Evolutionary conservation across 2,329 filamentous ascomycete species (phyloP).

Genomic region (Verticillium isaacii): DNA sequence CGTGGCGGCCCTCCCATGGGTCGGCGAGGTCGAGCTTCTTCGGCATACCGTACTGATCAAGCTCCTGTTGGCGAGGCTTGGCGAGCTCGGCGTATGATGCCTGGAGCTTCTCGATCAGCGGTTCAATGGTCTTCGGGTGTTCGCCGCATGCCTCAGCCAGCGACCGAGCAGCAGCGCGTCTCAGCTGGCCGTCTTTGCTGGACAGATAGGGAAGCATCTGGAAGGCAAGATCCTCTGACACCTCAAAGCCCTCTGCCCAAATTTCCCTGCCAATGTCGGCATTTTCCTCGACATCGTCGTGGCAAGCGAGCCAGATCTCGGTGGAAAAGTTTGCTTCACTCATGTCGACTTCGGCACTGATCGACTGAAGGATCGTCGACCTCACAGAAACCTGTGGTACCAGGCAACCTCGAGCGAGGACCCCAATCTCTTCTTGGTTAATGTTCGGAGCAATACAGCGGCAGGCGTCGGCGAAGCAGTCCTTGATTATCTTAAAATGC

Average conservation of each 20-base stretch:
- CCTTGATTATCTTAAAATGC: conserved; percentile 92
- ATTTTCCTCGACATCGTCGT: conserved; percentile 89
- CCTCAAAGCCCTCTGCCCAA: conserved; percentile 83
- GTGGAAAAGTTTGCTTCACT: conserved; percentile 81
- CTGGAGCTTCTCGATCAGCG: conserved; percentile 62
- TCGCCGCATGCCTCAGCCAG: conserved; percentile 68
- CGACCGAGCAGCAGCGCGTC: conserved; percentile 76
- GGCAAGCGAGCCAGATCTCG: conserved; percentile 88
- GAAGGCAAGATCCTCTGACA: conserved; percentile 59
- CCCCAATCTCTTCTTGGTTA: conserved; percentile 62
- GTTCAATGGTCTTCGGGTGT: conserved; percentile 54
- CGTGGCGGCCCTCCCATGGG: conserved; percentile 87
- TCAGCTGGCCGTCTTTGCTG: conserved; percentile 73
- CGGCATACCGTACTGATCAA: conserved; percentile 93
- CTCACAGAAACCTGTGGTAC: conserved; percentile 77
- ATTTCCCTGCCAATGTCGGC: conserved; percentile 77
- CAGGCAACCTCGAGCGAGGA: conserved; percentile 74
- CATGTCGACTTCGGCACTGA: conserved; percentile 88
- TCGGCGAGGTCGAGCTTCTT: conserved; percentile 83
- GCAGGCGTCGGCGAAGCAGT: conserved; percentile 83
- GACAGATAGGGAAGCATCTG: conserved; percentile 75
- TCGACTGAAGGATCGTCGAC: conserved; percentile 80
- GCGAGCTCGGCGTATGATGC: conserved; percentile 71
- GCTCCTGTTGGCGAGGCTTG: conserved; percentile 75
- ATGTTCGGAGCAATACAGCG: conserved; percentile 83